Conservation (phyloP, 805 yeast genomes). For the Metschnikowia continentalis region DNA sequence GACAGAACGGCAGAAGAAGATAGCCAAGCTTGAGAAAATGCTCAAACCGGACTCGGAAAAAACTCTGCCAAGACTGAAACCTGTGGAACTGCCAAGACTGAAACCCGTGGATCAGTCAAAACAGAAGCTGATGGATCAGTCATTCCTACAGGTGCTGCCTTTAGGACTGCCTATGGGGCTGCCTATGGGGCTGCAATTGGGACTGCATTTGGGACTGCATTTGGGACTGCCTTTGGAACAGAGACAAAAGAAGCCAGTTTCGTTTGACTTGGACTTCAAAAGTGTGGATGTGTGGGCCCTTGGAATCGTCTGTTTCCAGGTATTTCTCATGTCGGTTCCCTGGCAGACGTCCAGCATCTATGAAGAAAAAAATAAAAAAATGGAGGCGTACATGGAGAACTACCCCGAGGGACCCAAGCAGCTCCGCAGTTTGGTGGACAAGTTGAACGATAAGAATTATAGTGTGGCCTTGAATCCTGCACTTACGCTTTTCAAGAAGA, state of each 20-base stretch:
- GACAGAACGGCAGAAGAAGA: conserved; percentile 6
- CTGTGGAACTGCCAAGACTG: too few relatives aligned
- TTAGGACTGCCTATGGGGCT: too few relatives aligned
- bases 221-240: too few relatives aligned
- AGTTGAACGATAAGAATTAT: conserved; percentile 22
- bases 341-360: conserved; percentile 41
- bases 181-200: too few relatives aligned
- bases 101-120: too few relatives aligned
- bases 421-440: conserved; percentile 22
- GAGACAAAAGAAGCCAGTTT: too few relatives aligned
- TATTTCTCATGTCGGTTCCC: conserved; percentile 42
- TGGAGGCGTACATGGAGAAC: conserved; percentile 20
- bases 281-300: conserved; percentile 50
- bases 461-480: conserved; percentile 27
- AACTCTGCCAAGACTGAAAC: neutral
- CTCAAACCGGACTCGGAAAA: neutral
- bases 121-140: too few relatives aligned
- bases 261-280: conserved; percentile 22
- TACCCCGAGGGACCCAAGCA: conserved; percentile 26
- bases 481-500: conserved; percentile 28
- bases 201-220: too few relatives aligned
- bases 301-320: conserved; percentile 46
- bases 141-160: too few relatives aligned
- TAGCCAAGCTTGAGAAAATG: conserved; percentile 1
- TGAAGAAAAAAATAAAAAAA: conserved; percentile 20